Percentiles rank a stretch among this genome's conserved stretches.
Evolutionary conservation across 495 filamentous ascomycete genomes (phyloP).

Genomic region (Glonium stellatum): DNA sequence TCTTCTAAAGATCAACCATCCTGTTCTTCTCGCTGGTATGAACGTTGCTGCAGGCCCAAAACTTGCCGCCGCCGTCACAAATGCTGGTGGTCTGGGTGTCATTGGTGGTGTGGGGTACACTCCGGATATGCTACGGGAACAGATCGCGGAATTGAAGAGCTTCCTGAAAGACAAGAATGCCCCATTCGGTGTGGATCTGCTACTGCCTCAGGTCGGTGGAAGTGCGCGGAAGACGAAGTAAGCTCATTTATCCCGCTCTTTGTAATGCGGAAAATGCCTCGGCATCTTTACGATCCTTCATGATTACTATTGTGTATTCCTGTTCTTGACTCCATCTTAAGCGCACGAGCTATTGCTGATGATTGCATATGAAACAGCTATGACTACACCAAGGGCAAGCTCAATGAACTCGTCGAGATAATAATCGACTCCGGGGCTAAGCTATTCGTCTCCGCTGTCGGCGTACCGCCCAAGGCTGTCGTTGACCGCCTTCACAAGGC

Average conservation of each 20-base stretch:
- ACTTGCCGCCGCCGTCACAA: slow-evolving; percentile 93
- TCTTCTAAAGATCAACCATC: slow-evolving; percentile 95
- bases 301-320: slow-evolving; percentile 6
- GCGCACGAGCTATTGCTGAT: slow-evolving; percentile 7
- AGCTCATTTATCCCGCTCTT: slow-evolving; percentile 25
- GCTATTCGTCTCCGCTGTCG: slow-evolving; percentile 95
- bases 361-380: slow-evolving; percentile 53
- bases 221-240: slow-evolving; percentile 92
- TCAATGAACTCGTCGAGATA: slow-evolving; percentile 81
- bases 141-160: slow-evolving; percentile 89
- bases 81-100: slow-evolving; percentile 93
- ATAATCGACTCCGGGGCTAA: slow-evolving; percentile 85
- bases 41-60: slow-evolving; percentile 97
- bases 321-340: background rate
- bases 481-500: slow-evolving; percentile 82
- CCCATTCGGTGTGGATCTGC: slow-evolving; percentile 94
- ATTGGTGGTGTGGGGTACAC: slow-evolving; percentile 96
- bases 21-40: slow-evolving; percentile 93
- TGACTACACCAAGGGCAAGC: slow-evolving; percentile 99
- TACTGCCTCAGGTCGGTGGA: slow-evolving; percentile 91
- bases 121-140: slow-evolving; percentile 91
- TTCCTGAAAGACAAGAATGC: slow-evolving; percentile 88
- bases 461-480: slow-evolving; percentile 80
- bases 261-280: background rate
- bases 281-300: background rate